A percentile compares a stretch with the other conserved stretches of the same genome.
These are phyloP conservation scores for Gymnopus androsaceus DNA, from an alignment of 1,284 basidiomycete species.

Conservation along the genomic window DNA sequence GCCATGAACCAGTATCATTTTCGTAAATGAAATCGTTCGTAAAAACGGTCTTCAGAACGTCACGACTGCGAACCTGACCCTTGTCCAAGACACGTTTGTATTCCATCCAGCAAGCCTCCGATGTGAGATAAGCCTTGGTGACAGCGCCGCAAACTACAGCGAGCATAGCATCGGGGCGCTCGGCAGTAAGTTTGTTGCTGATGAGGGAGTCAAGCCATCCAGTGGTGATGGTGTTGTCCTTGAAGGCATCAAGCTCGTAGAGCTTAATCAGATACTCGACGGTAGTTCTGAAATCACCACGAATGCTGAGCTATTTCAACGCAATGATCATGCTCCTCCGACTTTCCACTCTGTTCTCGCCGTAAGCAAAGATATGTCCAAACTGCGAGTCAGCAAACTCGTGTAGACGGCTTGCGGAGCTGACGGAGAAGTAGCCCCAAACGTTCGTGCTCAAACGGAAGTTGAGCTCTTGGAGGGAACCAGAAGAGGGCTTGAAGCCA, in stretches of 20 bases:
- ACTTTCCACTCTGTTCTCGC: constrained; percentile 93
- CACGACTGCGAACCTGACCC: constrained; percentile 94
- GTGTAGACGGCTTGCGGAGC: constrained; percentile 93
- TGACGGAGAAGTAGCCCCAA: constrained; percentile 99
- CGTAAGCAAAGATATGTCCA: constrained; percentile 99
- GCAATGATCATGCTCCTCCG: constrained; percentile 99
- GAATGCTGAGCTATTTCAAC: constrained; percentile 96
- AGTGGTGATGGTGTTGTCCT: constrained; percentile 96
- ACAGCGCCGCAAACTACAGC: constrained; percentile 98
- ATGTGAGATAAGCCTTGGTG: constrained; percentile 90
- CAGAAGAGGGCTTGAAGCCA: constrained; percentile 99
- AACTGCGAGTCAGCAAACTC: constrained; percentile 99
- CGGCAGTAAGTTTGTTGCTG: constrained; percentile 94
- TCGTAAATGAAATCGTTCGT: constrained; percentile 99
- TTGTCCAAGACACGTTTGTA: constrained; percentile 97
- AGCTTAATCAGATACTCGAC: constrained; percentile 99
- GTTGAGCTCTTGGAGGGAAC: constrained; percentile 96
- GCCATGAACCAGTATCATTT: too few species aligned
- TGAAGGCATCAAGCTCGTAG: constrained; percentile 94
- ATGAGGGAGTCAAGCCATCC: constrained; percentile 99
- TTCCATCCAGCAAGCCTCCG: constrained; percentile 88
- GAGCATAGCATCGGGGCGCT: constrained; percentile 89
- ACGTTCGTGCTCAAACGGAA: constrained; percentile 99
- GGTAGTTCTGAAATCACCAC: constrained; percentile 98
- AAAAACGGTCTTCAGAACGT: constrained; percentile 96